Evolutionary conservation across 2,329 filamentous ascomycete genomes (phyloP).

Genomic region (Colletotrichum higginsianum): DNA sequence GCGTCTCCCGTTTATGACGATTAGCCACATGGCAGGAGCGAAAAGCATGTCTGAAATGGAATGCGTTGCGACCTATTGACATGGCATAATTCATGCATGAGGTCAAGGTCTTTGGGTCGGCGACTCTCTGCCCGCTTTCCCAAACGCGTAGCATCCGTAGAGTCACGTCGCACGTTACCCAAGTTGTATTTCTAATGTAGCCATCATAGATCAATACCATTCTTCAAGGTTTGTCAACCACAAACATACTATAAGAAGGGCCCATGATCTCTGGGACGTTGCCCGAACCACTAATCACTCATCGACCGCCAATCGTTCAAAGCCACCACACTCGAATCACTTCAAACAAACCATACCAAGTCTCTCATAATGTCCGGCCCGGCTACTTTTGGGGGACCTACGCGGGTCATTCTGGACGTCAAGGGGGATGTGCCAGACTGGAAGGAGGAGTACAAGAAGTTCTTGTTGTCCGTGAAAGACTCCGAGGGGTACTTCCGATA

Average conservation of each 20-base stretch:
- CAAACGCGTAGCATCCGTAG: neutral
- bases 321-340: neutral
- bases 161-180: neutral
- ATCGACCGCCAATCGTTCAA: neutral
- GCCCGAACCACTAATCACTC: neutral
- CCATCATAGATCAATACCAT: neutral
- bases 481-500: constrained; percentile 39
- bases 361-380: constrained; percentile 22
- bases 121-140: neutral
- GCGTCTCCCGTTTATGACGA: neutral
- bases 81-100: neutral
- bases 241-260: neutral
- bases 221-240: neutral
- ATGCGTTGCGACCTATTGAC: neutral
- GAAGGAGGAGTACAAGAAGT: constrained; percentile 39
- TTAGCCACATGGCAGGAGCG: rapidly evolving
- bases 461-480: constrained; percentile 26
- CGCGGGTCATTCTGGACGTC: constrained; percentile 28
- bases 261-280: no score
- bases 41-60: neutral
- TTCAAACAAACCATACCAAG: neutral
- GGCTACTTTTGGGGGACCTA: constrained; percentile 11
- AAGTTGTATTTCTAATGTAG: no score
- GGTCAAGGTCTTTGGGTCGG: no score
- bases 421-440: constrained; percentile 35